Evolutionary conservation across 2,329 filamentous ascomycete genomes (phyloP).

Genomic region (Ceratocystis harringtonii): DNA sequence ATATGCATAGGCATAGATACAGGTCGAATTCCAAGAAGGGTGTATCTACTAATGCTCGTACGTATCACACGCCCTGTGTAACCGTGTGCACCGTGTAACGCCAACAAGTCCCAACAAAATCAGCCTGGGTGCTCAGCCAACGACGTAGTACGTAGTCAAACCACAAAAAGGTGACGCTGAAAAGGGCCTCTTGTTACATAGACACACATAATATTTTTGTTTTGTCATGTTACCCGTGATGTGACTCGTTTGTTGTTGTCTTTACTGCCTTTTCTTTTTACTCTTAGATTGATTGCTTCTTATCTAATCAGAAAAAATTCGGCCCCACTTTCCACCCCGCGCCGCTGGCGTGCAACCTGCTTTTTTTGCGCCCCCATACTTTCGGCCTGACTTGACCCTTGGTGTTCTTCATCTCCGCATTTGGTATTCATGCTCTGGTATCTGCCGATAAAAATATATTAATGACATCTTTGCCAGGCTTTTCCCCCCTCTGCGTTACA

Average conservation of each 20-base stretch:
- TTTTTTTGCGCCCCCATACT: neutral
- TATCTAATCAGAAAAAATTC: conserved; percentile 6
- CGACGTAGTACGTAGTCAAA: too few relatives aligned
- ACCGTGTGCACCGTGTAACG: neutral
- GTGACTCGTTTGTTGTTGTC: neutral
- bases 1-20: too few relatives aligned
- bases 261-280: neutral
- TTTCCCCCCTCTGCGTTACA: too few relatives aligned
- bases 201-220: neutral
- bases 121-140: too few relatives aligned
- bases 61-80: neutral
- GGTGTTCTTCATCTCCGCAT: neutral
- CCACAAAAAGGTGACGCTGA: too few relatives aligned
- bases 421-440: too few relatives aligned
- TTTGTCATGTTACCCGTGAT: neutral
- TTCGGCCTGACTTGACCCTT: neutral
- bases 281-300: neutral
- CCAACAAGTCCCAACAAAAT: neutral
- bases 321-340: conserved; percentile 2
- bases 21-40: neutral
- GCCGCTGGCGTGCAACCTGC: neutral
- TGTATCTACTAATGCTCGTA: neutral
- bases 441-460: too few relatives aligned
- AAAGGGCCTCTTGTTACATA: too few relatives aligned
- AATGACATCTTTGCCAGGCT: too few relatives aligned